These are phyloP conservation scores for Ophiocordyceps camponoti-leonardi DNA, from an alignment of 2,329 filamentous ascomycete genomes.

Conservation along the genomic window DNA sequence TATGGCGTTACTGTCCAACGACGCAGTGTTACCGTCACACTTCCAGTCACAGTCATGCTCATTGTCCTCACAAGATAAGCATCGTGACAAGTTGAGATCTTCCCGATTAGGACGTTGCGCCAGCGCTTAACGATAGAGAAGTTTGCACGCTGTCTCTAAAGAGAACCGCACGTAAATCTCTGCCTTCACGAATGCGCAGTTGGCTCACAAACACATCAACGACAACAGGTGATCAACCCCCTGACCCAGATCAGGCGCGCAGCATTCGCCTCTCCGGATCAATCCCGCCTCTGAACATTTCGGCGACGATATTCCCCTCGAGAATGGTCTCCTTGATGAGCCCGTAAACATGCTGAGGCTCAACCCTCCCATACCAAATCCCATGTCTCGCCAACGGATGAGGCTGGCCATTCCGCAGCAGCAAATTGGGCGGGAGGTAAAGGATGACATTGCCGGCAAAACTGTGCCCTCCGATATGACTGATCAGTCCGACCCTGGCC, in stretches of 20 bases:
- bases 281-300: conserved; percentile 58
- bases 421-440: conserved; percentile 47
- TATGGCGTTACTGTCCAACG: no score
- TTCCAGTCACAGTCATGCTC: no score
- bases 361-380: conserved; percentile 70
- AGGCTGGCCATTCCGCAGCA: conserved; percentile 17
- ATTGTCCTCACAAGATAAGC: no score
- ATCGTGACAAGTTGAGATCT: no score
- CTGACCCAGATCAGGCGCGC: conserved; percentile 15
- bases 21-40: no score
- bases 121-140: no score
- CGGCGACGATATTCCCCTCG: conserved; percentile 47
- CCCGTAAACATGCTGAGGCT: conserved; percentile 59
- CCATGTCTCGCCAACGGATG: conserved; percentile 53
- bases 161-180: no score
- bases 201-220: no score
- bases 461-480: conserved; percentile 72
- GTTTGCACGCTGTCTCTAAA: no score
- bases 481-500: conserved; percentile 52
- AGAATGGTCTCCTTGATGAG: conserved; percentile 55
- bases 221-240: no score
- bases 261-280: conserved; percentile 34
- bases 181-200: no score
- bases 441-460: conserved; percentile 74
- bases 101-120: no score